Evolutionary conservation across 345 rosid genomes (phyloP).

Genomic region (Aquilaria sinensis): DNA sequence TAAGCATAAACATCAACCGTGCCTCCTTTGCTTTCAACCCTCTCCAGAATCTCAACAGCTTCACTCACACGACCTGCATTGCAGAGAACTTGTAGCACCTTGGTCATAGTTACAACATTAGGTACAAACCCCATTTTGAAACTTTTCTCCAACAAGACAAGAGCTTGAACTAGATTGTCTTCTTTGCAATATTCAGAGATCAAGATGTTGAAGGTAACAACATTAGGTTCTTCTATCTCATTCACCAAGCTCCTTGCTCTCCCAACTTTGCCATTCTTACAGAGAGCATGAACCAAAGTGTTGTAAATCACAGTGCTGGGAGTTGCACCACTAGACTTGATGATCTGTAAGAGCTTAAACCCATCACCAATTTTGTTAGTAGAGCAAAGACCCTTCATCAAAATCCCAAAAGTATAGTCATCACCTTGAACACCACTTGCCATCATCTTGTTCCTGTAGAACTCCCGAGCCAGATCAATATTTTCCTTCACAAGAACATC

Average conservation of each 20-base stretch:
- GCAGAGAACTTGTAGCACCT: constrained; percentile 66
- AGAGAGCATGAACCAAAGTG: constrained; percentile 63
- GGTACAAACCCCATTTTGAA: constrained; percentile 56
- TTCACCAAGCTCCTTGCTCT: constrained; percentile 82
- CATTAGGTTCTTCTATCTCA: constrained; percentile 63
- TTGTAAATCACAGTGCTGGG: constrained; percentile 69
- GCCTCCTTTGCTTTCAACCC: constrained; percentile 63
- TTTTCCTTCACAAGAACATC: constrained; percentile 80
- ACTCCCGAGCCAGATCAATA: constrained; percentile 77
- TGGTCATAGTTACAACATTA: constrained; percentile 60
- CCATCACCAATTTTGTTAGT: constrained; percentile 82
- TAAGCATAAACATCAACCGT: constrained; percentile 56
- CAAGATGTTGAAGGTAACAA: constrained; percentile 69
- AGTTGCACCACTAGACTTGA: constrained; percentile 42
- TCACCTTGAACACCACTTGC: constrained; percentile 58
- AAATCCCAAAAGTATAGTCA: constrained; percentile 74
- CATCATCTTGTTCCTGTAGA: constrained; percentile 78
- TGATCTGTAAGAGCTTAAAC: constrained; percentile 73
- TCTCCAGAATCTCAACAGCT: constrained; percentile 65
- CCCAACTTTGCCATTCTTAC: constrained; percentile 74
- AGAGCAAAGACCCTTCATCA: constrained; percentile 89
- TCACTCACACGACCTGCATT: constrained; percentile 51
- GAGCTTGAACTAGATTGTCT: constrained; percentile 56
- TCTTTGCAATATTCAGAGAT: constrained; percentile 72
- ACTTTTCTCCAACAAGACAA: constrained; percentile 75